These are phyloP conservation scores for Hsuehochloa calcarea DNA, from an alignment of 176 grass and related monocot species.

Conservation along the genomic window DNA sequence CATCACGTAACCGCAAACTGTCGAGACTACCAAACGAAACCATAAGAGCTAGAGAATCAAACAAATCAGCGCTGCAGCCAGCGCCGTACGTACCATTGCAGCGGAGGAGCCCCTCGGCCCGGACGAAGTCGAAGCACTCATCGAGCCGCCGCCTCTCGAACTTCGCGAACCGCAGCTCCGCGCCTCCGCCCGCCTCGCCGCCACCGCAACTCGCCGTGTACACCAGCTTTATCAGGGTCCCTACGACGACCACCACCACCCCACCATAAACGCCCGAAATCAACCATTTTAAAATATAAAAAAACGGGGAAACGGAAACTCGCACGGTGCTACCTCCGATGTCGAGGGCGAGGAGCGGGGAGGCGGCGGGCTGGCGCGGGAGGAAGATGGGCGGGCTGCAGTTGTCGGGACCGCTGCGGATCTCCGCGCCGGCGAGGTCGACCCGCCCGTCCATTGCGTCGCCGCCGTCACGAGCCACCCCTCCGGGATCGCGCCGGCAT, in stretches of 20 bases:
- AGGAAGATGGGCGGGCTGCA: constrained; percentile 77
- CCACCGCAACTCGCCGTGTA: constrained; percentile 55
- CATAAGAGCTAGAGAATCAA: background rate
- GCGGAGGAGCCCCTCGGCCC: constrained; percentile 48
- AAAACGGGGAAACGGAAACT: background rate
- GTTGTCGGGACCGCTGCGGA: constrained; percentile 44
- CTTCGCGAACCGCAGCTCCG: constrained; percentile 75
- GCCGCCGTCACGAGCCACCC: background rate
- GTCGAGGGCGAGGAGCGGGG: constrained; percentile 77
- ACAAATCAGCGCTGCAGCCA: background rate
- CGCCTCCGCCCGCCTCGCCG: constrained; percentile 27
- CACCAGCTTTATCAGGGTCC: constrained; percentile 91
- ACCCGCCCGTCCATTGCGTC: constrained; percentile 1
- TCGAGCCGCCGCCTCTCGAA: constrained; percentile 78
- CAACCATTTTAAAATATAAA: background rate
- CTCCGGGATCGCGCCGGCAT: constrained; percentile 32
- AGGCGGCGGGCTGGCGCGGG: constrained; percentile 62
- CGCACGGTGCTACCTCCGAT: constrained; percentile 52
- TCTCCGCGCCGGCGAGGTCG: constrained; percentile 76
- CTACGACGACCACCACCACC: constrained; percentile 20
- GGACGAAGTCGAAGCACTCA: constrained; percentile 75
- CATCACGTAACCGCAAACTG: background rate
- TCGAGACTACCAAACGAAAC: background rate
- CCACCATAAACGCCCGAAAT: background rate
- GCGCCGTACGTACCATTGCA: constrained; percentile 34